Evolutionary conservation across 768 basidiomycete species (phyloP).

Genomic region (Tephrocybe sp.): DNA sequence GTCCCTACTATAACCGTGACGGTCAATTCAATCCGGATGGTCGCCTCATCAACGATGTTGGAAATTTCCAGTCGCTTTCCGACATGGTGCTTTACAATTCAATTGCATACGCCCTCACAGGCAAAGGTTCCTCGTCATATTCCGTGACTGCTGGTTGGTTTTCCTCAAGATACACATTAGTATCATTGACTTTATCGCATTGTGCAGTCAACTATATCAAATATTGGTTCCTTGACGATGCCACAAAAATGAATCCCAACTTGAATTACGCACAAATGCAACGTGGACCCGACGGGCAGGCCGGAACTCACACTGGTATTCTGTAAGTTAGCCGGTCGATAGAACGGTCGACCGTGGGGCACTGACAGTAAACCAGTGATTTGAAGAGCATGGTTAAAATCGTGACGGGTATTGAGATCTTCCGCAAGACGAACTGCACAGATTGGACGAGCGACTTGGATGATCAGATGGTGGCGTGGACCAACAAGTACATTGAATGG

Average conservation of each 20-base stretch:
- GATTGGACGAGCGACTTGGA: conserved; percentile 59
- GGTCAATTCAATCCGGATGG: conserved; percentile 68
- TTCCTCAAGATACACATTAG: neutral
- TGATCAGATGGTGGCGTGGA: conserved; percentile 49
- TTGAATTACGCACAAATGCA: conserved; percentile 57
- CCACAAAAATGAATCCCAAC: conserved; percentile 65
- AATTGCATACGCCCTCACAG: conserved; percentile 51
- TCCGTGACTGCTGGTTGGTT: conserved; percentile 39
- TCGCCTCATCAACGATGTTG: conserved; percentile 54
- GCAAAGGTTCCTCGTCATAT: conserved; percentile 35
- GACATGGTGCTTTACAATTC: conserved; percentile 65
- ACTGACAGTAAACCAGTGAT: conserved; percentile 42
- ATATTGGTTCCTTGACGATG: conserved; percentile 59
- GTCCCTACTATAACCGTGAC: conserved; percentile 55
- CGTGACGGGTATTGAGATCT: conserved; percentile 9
- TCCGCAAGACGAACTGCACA: conserved; percentile 36
- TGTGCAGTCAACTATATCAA: conserved; percentile 43
- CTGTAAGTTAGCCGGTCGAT: conserved; percentile 41
- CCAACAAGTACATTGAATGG: conserved; percentile 54
- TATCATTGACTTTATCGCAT: neutral
- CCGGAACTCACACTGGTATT: conserved; percentile 52
- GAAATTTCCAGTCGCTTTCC: conserved; percentile 52
- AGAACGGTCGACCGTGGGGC: neutral
- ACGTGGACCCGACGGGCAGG: conserved; percentile 37
- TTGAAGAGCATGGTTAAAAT: conserved; percentile 46